Evolutionary conservation across 129 eudicot genomes (phyloP).

Genomic region (Flaveria sonorensis): DNA sequence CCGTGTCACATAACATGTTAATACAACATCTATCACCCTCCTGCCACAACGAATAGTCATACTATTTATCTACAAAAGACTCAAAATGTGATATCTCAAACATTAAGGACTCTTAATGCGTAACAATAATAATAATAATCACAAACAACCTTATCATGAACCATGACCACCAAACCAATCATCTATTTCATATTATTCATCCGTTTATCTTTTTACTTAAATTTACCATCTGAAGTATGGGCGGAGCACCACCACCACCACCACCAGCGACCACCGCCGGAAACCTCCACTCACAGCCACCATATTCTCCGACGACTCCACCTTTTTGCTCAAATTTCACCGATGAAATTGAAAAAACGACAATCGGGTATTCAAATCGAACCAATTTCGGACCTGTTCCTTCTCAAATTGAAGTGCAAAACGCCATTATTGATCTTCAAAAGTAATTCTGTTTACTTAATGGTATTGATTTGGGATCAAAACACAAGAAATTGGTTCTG

Average conservation of each 20-base stretch:
- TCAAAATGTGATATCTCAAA: slow-evolving; percentile 18
- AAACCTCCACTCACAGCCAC: slow-evolving; percentile 17
- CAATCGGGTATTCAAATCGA: slow-evolving; percentile 11
- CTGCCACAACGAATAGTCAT: too few relatives aligned
- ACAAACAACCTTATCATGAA: slow-evolving; percentile 21
- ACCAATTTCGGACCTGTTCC: slow-evolving; percentile 49
- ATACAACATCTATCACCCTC: too few relatives aligned
- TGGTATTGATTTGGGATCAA: neutral
- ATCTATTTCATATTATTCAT: neutral
- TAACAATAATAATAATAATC: neutral
- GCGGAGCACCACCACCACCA: slow-evolving; percentile 22
- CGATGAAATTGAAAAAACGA: slow-evolving; percentile 1
- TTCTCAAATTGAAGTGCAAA: slow-evolving; percentile 44
- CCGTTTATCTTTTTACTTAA: neutral
- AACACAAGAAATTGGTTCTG: neutral
- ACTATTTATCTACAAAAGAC: neutral
- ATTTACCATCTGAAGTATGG: slow-evolving; percentile 8
- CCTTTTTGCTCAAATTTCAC: slow-evolving; percentile 7
- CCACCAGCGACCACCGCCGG: slow-evolving; percentile 21
- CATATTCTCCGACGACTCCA: neutral
- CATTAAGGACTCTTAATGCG: neutral
- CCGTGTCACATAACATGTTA: too few relatives aligned
- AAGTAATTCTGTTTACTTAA: slow-evolving; percentile 22
- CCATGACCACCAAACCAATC: neutral
- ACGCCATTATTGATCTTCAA: slow-evolving; percentile 52